phyloP scores from a whole-genome alignment of 352 stramenopile genomes.

The Plasmopara viticola region DNA sequence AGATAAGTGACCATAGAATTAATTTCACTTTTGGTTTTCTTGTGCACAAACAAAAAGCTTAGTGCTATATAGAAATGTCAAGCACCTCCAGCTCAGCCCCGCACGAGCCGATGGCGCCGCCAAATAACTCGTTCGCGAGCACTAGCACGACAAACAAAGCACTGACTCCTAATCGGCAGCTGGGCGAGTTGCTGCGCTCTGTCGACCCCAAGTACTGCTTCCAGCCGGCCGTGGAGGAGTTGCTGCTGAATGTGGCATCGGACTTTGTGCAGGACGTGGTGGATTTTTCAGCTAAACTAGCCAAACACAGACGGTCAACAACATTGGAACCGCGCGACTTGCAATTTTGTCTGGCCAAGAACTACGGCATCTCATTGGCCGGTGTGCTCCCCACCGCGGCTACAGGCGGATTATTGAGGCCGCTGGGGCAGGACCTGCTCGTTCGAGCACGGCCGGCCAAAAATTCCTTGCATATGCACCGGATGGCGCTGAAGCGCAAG shows the following conservation, averaged over 20 bases:
- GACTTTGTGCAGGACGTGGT: conserved; percentile 79
- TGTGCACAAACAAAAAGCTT: too few relatives aligned
- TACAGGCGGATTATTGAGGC: conserved; percentile 29
- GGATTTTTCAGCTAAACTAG: conserved; percentile 50
- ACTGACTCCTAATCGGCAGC: conserved; percentile 61
- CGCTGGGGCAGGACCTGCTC: conserved; percentile 49
- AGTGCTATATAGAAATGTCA: neutral
- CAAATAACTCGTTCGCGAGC: conserved; percentile 35
- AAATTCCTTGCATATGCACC: conserved; percentile 80
- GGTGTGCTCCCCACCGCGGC: conserved; percentile 30
- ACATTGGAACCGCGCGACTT: conserved; percentile 66
- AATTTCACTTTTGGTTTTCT: too few relatives aligned
- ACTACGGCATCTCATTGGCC: conserved; percentile 77
- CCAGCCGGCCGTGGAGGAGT: conserved; percentile 72
- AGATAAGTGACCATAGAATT: too few relatives aligned
- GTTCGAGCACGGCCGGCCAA: conserved; percentile 53
- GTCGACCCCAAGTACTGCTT: conserved; percentile 72
- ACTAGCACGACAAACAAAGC: conserved; percentile 40
- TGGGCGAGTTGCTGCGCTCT: conserved; percentile 57
- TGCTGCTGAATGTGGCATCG: conserved; percentile 75
- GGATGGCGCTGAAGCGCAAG: conserved; percentile 72
- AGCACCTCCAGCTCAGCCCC: conserved; percentile 2
- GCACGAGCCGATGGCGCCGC: conserved; percentile 24
- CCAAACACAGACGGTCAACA: conserved; percentile 74
- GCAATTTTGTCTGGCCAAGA: conserved; percentile 80